These are phyloP conservation scores for Trichophyton equinum DNA, from an alignment of 2,329 filamentous ascomycete genomes.

Conservation along the genomic window DNA sequence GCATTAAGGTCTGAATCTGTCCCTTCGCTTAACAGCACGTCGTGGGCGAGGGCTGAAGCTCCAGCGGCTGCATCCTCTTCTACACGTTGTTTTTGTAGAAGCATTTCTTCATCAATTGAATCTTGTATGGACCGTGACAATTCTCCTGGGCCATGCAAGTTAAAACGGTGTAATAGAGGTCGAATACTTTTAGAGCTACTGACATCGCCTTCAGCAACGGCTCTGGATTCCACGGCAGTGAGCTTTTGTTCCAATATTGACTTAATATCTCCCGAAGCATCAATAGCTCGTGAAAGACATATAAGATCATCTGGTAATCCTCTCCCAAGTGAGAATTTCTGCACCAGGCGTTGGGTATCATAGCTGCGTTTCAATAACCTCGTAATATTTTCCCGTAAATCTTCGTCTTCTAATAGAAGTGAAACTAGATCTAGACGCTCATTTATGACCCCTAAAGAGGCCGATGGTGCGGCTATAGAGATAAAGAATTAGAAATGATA, in stretches of 20 bases:
- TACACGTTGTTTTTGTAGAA: constrained; percentile 65
- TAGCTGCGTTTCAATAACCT: constrained; percentile 60
- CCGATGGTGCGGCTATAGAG: constrained; percentile 59
- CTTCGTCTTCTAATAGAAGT: constrained; percentile 53
- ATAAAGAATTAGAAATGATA: not conserved
- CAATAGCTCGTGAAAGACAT: constrained; percentile 67
- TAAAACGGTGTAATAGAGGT: constrained; percentile 22
- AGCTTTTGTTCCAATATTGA: constrained; percentile 19
- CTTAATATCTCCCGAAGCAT: constrained; percentile 55
- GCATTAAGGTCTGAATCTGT: constrained; percentile 43
- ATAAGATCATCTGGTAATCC: constrained; percentile 89
- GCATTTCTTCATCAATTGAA: constrained; percentile 84
- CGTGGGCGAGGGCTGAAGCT: constrained; percentile 60
- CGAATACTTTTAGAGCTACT: constrained; percentile 25
- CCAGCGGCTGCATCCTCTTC: constrained; percentile 60
- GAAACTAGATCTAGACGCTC: constrained; percentile 70
- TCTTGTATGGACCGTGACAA: constrained; percentile 59
- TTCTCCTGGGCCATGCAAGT: constrained; percentile 50
- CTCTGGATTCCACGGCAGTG: constrained; percentile 14
- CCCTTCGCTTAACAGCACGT: constrained; percentile 56
- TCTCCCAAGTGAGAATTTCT: constrained; percentile 84
- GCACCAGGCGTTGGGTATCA: constrained; percentile 78
- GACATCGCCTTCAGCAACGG: constrained; percentile 13
- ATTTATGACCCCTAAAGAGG: constrained; percentile 68
- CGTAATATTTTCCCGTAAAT: constrained; percentile 58